Evolutionary conservation across 139 green algal species (phyloP).

Genomic region (Chlamydomonas incerta): DNA sequence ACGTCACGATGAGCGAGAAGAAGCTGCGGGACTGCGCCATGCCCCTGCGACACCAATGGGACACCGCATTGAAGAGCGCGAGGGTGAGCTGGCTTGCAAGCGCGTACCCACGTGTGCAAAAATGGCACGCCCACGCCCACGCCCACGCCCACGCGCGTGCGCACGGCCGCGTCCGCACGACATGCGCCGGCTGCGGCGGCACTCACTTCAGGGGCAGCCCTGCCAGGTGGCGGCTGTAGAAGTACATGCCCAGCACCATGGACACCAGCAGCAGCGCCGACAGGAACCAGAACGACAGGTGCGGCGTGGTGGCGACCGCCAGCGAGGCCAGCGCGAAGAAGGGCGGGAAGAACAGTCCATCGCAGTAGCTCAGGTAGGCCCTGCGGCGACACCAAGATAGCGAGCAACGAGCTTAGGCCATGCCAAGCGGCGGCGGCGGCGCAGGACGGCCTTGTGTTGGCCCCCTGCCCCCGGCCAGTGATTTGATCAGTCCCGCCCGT

Average conservation of each 20-base stretch:
- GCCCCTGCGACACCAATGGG: too few species aligned
- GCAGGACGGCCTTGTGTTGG: too few species aligned
- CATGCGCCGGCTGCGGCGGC: neutral
- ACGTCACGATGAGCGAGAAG: slow-evolving; percentile 44
- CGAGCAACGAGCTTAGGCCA: too few species aligned
- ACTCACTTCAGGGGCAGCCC: neutral
- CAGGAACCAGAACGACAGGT: slow-evolving; percentile 27
- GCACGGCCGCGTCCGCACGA: neutral
- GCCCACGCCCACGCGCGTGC: neutral
- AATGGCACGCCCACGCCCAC: neutral
- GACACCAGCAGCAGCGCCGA: neutral
- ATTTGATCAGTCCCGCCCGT: too few species aligned
- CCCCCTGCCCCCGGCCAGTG: too few species aligned
- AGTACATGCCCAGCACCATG: neutral
- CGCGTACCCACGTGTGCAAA: too few species aligned
- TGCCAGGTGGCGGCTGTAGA: neutral
- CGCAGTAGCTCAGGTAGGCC: slow-evolving; percentile 23
- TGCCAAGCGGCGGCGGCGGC: too few species aligned
- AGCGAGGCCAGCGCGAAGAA: neutral
- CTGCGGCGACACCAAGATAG: neutral
- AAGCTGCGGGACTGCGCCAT: slow-evolving; percentile 26
- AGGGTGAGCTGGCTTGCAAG: too few species aligned
- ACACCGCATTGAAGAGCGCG: too few species aligned
- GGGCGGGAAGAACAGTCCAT: slow-evolving; percentile 30
- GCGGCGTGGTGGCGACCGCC: neutral